Percentiles rank a stretch among this genome's conserved stretches.
These are phyloP conservation scores for Paraphysoderma sedebokerense DNA, from an alignment of 371 early-diverging fungal genomes.

Conservation along the genomic window DNA sequence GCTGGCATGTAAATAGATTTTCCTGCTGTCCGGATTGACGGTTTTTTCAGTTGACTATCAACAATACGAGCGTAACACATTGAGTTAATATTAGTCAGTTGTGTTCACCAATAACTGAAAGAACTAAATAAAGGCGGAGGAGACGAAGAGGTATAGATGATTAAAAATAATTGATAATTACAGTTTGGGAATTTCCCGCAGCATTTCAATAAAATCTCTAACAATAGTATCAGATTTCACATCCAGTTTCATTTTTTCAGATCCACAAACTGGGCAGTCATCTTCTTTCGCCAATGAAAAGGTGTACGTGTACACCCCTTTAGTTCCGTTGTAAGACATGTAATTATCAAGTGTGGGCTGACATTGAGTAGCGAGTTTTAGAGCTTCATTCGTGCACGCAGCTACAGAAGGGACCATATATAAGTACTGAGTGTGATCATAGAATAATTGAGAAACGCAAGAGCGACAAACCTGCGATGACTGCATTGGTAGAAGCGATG, in stretches of 20 bases:
- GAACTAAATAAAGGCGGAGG: too few species aligned
- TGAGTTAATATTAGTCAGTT: too few species aligned
- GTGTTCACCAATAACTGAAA: too few species aligned
- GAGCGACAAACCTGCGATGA: conserved; percentile 35
- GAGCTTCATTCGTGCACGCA: conserved; percentile 85
- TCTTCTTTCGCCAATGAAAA: conserved; percentile 66
- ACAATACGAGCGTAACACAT: background rate
- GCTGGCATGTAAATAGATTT: conserved; percentile 62
- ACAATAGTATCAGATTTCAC: conserved; percentile 27
- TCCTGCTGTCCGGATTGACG: conserved; percentile 39
- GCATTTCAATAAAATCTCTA: conserved; percentile 50
- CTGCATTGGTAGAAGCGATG: conserved; percentile 56
- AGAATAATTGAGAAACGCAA: background rate
- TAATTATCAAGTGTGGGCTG: conserved; percentile 71
- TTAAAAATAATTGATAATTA: conserved; percentile 19
- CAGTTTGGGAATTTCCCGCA: conserved; percentile 51
- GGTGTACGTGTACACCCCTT: conserved; percentile 76
- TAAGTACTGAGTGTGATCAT: background rate
- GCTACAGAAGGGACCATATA: conserved; percentile 21
- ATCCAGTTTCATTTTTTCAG: conserved; percentile 14
- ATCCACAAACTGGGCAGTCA: conserved; percentile 84
- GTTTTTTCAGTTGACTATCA: conserved; percentile 54
- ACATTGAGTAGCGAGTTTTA: conserved; percentile 67
- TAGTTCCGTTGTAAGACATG: conserved; percentile 88
- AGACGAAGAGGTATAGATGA: too few species aligned